Base-by-base conservation (phyloP, 1,284 basidiomycete species). In the Sparassis latifolia region DNA sequence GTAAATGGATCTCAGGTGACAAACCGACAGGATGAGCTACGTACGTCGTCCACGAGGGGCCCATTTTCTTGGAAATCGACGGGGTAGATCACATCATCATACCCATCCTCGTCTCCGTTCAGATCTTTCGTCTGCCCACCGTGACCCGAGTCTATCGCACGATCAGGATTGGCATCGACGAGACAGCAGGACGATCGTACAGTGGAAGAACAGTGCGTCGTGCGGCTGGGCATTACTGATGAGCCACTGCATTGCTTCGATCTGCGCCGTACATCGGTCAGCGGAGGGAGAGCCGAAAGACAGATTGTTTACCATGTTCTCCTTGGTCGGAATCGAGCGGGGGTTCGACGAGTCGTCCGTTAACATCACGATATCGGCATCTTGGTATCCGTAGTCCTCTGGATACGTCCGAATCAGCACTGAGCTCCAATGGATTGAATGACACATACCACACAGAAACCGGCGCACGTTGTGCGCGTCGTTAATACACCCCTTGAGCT, bases 191-290 rank as follows among this genome's bases (percentile, higher is more conserved):
- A 20, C 7, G 35, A 33, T 55, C 83, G 51, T 58, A 90, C 90
- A 20, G 62, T 95, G 92, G 78, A 96, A 92, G 76, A 96, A 95
- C 39, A 96, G 72, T 0, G 92, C 85, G 62, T 96, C 93, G 58
- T 95, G 85, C 2, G 89, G 84, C 44, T 73, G 20, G 20, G 20
- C 20, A 20, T 20, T 20, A 20, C 20, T 69, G 9, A 94, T 89
- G n/a, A 97, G 79, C 93, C 94, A 97, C 55, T 83, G 78, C 89
- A 95, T 94, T 1, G 85, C 92, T 50, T 73, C 66, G 9, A 91
- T 61, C 86, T 89, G 50, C 42, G 20, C 20, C 20, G 20, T 20
- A 20, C 20, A 20, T 20, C 20, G 20, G 20, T 20, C 20, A 20
- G 20, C 20, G 20, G 20, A 20, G 20, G 20, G 20, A 20, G 20